These are phyloP conservation scores for Hemisphaericaspora subhashii DNA, from an alignment of 1,139 yeast genomes.

Conservation along the genomic window DNA sequence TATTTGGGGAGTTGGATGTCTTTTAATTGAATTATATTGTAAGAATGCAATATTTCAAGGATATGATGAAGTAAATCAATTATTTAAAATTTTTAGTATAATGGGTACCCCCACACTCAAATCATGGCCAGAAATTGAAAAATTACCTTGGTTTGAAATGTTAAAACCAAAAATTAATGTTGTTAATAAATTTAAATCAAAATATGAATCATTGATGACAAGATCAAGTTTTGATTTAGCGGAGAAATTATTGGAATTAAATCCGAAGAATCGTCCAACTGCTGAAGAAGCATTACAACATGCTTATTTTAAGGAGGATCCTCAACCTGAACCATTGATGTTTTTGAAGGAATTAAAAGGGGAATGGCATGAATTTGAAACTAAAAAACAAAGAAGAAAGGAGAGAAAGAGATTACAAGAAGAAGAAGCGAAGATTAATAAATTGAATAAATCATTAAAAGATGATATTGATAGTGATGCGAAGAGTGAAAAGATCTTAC, in stretches of 20 bases:
- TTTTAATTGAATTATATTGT: constrained; percentile 77
- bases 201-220: constrained; percentile 48
- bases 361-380: constrained; percentile 98
- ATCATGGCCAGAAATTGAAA: constrained; percentile 77
- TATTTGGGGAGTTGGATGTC: constrained; percentile 96
- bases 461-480: constrained; percentile 3
- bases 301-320: constrained; percentile 69
- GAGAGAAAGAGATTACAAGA: constrained; percentile 49
- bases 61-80: constrained; percentile 81
- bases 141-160: constrained; percentile 92
- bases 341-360: constrained; percentile 60
- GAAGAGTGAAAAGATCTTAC: constrained; percentile 3
- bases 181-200: constrained; percentile 47
- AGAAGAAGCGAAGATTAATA: constrained; percentile 18
- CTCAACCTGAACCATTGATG: constrained; percentile 56
- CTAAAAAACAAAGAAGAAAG: constrained; percentile 75
- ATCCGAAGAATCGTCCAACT: constrained; percentile 71
- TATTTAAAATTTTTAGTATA: constrained; percentile 69
- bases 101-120: constrained; percentile 83
- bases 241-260: constrained; percentile 55
- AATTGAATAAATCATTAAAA: constrained; percentile 12
- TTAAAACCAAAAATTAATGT: constrained; percentile 59
- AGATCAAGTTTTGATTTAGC: constrained; percentile 68
- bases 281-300: constrained; percentile 89
- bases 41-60: constrained; percentile 83